Conservation (phyloP, 306 rosid species). For the Inga leiocalycina region DNA sequence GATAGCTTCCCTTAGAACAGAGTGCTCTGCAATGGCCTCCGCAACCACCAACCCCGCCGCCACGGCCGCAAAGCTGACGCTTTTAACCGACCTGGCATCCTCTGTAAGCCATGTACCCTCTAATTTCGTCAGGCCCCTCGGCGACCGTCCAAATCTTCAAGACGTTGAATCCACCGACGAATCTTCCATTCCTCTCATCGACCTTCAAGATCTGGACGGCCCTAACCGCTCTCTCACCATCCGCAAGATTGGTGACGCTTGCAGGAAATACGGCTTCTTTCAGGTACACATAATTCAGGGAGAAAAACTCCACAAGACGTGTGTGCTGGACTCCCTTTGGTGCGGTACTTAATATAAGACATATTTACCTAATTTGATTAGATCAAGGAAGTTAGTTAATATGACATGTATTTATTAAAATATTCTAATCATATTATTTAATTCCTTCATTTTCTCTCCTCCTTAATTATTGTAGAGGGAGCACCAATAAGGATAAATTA, state of each 20-base stretch:
- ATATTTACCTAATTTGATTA: no score
- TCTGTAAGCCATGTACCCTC: slow-evolving; percentile 32
- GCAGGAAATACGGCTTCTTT: slow-evolving; percentile 69
- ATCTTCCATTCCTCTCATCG: slow-evolving; percentile 19
- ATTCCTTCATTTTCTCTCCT: no score
- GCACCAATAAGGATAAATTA: no score
- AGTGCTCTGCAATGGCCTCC: not conserved
- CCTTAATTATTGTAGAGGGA: no score
- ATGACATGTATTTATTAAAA: no score
- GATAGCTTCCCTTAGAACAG: not conserved
- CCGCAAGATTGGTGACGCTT: slow-evolving; percentile 54
- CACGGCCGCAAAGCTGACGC: not conserved
- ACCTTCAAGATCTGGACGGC: slow-evolving; percentile 9
- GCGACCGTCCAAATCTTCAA: slow-evolving; percentile 29
- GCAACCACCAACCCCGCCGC: not conserved
- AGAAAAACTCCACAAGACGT: not conserved
- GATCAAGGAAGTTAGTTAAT: no score
- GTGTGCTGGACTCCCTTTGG: no score
- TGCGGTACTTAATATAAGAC: no score
- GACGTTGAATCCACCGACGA: not conserved
- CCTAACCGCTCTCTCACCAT: slow-evolving; percentile 29
- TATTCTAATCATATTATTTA: no score
- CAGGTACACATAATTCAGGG: slow-evolving; percentile 41
- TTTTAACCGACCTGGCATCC: slow-evolving; percentile 37
- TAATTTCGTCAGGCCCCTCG: slow-evolving; percentile 35